Evolutionary conservation across 192 early-diverging fungal genomes (phyloP), one percentile per base, ranked within the genome.

Genomic region (Coemansia aciculifera): DNA sequence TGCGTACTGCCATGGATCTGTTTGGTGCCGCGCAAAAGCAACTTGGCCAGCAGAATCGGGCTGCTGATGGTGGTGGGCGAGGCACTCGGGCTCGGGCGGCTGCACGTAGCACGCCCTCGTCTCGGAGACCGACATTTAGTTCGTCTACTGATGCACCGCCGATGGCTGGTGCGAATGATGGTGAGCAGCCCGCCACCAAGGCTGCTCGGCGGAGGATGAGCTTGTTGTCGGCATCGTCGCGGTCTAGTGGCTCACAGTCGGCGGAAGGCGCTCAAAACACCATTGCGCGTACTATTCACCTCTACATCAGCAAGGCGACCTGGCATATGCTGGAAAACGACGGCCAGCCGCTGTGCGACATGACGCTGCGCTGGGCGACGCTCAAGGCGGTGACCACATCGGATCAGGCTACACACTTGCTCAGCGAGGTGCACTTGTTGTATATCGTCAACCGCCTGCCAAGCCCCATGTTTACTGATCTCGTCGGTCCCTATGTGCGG

Each of bases 371-470:
- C 0, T 84, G 86, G 67, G 76, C 90, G 9, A 81, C 84, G 46
- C 93, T 94, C 66, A 76, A 72, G 43, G 89, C 88, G 71, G 74
- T 88, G n/a, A 89, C 87, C n/a, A 89, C 92, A n/a, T 90, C 93
- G 60, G 93, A 94, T 64, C 92, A 93, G 77, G 90, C 92, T 0
- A 89, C 81, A 51, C 71, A 80, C 19, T 84, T 91, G 61, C 88
- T 89, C 17, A 74, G 93, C 39, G 92, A 94, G 59, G 85, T 96
- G 17, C 91, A 95, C 73, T 70, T 86, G 63, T 40, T 93, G 5
- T 75, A 85, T 24, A 81, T 95, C 21, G 87, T 89, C 39, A 94
- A 93, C 68, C 84, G 83, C 17, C 71, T 89, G 17, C 74, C 83
- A 2, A 70, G 73, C 24, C 86, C 88, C 4, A 81, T 84, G 57